These are phyloP conservation scores for Mangifera indica DNA, from an alignment of 345 rosid genomes.

Conservation along the genomic window DNA sequence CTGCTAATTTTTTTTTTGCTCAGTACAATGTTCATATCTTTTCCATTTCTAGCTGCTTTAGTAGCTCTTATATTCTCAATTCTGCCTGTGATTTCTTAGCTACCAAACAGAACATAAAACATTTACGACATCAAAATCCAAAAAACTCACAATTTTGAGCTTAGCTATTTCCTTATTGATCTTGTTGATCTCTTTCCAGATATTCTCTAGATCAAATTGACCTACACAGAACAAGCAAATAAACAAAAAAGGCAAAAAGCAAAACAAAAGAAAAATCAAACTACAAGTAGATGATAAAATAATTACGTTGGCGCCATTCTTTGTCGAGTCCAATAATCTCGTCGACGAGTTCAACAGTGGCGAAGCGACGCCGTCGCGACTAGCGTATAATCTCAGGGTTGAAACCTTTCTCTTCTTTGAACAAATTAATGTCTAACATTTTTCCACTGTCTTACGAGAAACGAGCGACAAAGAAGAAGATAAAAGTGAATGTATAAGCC, in stretches of 20 bases:
- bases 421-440: conserved; percentile 83
- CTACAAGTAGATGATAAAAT: neutral
- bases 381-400: conserved; percentile 73
- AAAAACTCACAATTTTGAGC: conserved; percentile 59
- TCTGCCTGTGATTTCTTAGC: neutral
- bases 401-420: conserved; percentile 68
- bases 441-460: neutral
- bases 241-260: neutral
- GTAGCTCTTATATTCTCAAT: neutral
- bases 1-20: neutral
- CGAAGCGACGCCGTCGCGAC: conserved; percentile 74
- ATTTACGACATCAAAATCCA: neutral
- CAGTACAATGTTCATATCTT: neutral
- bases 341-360: conserved; percentile 61
- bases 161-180: conserved; percentile 68
- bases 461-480: neutral
- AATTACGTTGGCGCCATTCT: conserved; percentile 73
- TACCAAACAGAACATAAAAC: neutral
- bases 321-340: conserved; percentile 71
- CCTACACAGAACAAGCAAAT: conserved; percentile 37
- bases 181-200: conserved; percentile 67
- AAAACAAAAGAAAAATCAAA: neutral
- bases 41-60: neutral
- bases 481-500: neutral
- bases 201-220: conserved; percentile 63